Conservation (phyloP, 2,329 filamentous ascomycete species). For the Corynespora cassiicola region DNA sequence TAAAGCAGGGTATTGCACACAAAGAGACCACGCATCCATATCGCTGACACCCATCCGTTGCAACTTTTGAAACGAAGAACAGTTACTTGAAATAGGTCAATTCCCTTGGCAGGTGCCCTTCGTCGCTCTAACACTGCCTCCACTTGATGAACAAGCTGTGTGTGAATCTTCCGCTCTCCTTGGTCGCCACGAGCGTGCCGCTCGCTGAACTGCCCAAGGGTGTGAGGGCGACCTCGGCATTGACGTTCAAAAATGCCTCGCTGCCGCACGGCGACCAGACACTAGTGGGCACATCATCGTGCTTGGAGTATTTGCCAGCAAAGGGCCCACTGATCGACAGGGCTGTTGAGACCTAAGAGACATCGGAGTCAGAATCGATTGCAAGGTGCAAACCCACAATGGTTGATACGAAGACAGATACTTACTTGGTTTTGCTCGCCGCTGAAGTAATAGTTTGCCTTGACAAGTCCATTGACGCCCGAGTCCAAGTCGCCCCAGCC, state of each 20-base stretch:
- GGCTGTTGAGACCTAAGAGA: constrained; percentile 15
- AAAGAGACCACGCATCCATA: too few relatives aligned
- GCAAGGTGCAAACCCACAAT: neutral
- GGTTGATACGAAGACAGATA: neutral
- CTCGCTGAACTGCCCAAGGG: constrained; percentile 23
- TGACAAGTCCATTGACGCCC: constrained; percentile 43
- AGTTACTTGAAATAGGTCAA: too few relatives aligned
- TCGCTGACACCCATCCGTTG: too few relatives aligned
- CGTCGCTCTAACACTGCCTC: constrained; percentile 42
- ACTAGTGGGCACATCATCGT: constrained; percentile 43
- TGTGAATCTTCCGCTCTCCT: constrained; percentile 33
- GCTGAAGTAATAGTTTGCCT: constrained; percentile 45
- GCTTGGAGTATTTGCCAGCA: constrained; percentile 52
- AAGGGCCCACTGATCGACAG: constrained; percentile 48
- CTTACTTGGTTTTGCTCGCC: constrained; percentile 36
- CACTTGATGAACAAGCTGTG: constrained; percentile 38
- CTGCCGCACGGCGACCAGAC: constrained; percentile 40
- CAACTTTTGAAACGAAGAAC: too few relatives aligned
- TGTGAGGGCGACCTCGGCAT: constrained; percentile 36
- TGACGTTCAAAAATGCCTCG: constrained; percentile 36
- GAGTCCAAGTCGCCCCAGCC: constrained; percentile 43
- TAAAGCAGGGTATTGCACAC: too few relatives aligned
- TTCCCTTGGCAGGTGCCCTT: too few relatives aligned
- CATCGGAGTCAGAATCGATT: neutral
- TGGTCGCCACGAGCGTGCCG: constrained; percentile 33